phyloP scores from a whole-genome alignment of 2,329 filamentous ascomycete genomes.

The Xylariomycetidae sp. region DNA sequence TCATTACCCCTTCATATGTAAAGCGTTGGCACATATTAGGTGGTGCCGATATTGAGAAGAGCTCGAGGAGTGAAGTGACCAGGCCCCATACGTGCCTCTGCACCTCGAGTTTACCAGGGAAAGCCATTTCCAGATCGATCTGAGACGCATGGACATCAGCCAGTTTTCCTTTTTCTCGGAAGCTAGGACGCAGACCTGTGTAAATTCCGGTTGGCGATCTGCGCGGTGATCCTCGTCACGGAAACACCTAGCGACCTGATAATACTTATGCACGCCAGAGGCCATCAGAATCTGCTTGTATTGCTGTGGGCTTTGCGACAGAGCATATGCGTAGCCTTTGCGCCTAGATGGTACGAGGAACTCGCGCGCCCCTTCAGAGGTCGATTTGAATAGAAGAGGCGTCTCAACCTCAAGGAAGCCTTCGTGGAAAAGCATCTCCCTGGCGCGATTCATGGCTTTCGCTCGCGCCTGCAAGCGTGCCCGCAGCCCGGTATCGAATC shows the following conservation, averaged over 20 bases:
- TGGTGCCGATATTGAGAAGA: too few species aligned
- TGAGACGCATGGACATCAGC: conserved; percentile 28
- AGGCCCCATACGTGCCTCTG: conserved; percentile 49
- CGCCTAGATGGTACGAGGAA: conserved; percentile 86
- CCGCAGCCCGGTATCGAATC: conserved; percentile 63
- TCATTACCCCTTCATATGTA: conserved; percentile 72
- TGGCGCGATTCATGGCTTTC: conserved; percentile 32
- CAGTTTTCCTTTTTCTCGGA: too few species aligned
- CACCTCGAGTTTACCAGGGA: conserved; percentile 65
- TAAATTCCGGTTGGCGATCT: conserved; percentile 94
- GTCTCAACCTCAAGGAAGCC: conserved; percentile 74
- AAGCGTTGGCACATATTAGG: too few species aligned
- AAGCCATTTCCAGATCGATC: conserved; percentile 92
- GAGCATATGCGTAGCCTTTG: conserved; percentile 73
- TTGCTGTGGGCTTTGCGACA: conserved; percentile 95
- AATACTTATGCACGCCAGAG: conserved; percentile 75
- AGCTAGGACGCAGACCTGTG: conserved; percentile 53
- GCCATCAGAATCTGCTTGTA: conserved; percentile 99
- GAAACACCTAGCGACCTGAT: conserved; percentile 91
- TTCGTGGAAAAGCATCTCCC: conserved; percentile 41
- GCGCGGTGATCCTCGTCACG: conserved; percentile 89
- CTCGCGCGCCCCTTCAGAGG: conserved; percentile 88
- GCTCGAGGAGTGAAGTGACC: too few species aligned
- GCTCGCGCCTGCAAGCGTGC: conserved; percentile 67
- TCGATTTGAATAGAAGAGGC: conserved; percentile 93